Base-by-base conservation (phyloP, 2,329 filamentous ascomycete species). In the Chrysosporium keratinophilum region DNA sequence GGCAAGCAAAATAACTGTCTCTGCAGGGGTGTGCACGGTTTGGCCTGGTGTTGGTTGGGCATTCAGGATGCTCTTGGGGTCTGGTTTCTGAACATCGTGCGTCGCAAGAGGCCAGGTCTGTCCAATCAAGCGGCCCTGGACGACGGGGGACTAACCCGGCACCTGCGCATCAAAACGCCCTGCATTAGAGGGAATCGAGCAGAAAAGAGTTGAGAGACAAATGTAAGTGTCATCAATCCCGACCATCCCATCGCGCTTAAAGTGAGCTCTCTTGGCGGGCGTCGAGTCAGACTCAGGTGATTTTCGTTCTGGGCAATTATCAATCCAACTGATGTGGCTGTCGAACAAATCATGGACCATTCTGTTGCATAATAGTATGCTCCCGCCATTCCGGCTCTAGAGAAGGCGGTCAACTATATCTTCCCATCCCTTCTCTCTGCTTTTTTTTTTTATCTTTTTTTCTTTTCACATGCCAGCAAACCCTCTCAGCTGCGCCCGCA, bases 31-130 rank as follows among this genome's bases (percentile, higher is more conserved):
- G 50, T 11, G 28, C 45, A 23, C 33, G 40, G 50, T 37, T 45
- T 28, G 23, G 23, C 23, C 23, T 28, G 23, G 23, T 28, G 40
- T 39, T 45, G 31, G 50, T 52, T 52, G 50, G 50, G 50, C 50
- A 52, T n/a, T 50, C 34, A 40, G 31, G 37, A 41, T 17, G 14
- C 31, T 15, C 31, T 17, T 37, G 31, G 40, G 50, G 33, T 45
- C 42, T 17, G 23, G n/a, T 39, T 45, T 52, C 40, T 37, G 40
- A 37, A 40, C 50, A 45, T 45, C 50, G 39, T 43, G 50, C 50
- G 28, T 39, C 39, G 33, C 23, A 15, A 17, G 28, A 44, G 28
- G 15, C 40, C 42, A 14, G 11, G 1, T 37, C n/a, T 15, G 40
- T 45, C 50, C 50, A 52, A 50, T 50, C 42, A 45, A 23, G n/a